Percentiles rank a stretch among this genome's conserved stretches.
Conservation (phyloP, 2,329 filamentous ascomycete genomes). For the Ophiostoma himal-ulmi region DNA sequence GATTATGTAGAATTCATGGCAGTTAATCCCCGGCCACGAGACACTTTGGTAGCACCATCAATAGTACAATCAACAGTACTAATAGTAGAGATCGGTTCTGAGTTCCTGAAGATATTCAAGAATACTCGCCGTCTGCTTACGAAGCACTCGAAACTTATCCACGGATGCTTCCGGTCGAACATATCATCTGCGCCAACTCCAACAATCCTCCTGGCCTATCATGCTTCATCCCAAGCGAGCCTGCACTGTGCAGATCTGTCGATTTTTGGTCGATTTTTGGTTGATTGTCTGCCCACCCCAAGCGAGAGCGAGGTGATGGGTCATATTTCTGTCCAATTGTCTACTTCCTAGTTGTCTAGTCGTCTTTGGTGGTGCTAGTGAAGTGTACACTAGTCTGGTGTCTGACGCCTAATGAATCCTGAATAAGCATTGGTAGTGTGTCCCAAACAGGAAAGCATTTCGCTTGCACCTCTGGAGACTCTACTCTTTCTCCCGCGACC, state of each 20-base stretch:
- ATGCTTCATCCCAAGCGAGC: background rate
- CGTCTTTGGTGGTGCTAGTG: too few relatives aligned
- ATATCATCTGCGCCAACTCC: too few relatives aligned
- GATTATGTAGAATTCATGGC: background rate
- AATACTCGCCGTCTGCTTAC: too few relatives aligned
- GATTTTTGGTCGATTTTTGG: background rate
- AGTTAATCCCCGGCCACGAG: too few relatives aligned
- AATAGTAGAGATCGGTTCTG: too few relatives aligned
- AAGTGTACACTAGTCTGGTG: too few relatives aligned
- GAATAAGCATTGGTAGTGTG: background rate
- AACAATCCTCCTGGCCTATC: background rate
- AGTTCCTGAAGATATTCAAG: too few relatives aligned
- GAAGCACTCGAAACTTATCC: background rate
- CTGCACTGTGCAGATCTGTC: constrained; percentile 10
- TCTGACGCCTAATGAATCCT: background rate
- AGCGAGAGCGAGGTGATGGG: constrained; percentile 2
- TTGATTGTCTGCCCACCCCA: background rate
- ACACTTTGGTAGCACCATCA: too few relatives aligned
- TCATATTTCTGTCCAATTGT: background rate
- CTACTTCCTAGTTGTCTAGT: too few relatives aligned
- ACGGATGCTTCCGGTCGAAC: background rate
- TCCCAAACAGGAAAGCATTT: constrained; percentile 8
- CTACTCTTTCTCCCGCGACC: too few relatives aligned
- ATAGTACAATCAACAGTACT: too few relatives aligned
- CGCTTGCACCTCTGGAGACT: background rate